These are phyloP conservation scores for Annulohypoxylon nitens DNA, from an alignment of 495 filamentous ascomycete species.

Conservation along the genomic window DNA sequence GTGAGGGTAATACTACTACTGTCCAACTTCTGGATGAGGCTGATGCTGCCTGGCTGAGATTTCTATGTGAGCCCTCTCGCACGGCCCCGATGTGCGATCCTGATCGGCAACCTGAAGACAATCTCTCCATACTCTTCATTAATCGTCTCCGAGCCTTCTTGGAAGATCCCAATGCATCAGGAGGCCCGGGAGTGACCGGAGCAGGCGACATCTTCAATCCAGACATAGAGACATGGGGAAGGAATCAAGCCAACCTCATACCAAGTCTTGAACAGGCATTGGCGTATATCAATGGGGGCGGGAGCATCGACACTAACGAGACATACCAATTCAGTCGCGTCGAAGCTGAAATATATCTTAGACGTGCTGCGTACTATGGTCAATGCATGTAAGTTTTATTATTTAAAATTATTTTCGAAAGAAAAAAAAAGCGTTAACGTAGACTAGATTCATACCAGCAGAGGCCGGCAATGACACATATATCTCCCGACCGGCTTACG, in stretches of 20 bases:
- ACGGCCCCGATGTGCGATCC: constrained; percentile 40
- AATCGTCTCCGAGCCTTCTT: constrained; percentile 46
- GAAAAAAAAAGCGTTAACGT: constrained; percentile 24
- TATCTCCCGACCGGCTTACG: constrained; percentile 40
- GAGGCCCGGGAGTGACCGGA: constrained; percentile 17
- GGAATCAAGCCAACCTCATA: not conserved
- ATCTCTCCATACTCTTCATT: constrained; percentile 45
- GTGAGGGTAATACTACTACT: not conserved
- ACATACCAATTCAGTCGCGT: constrained; percentile 43
- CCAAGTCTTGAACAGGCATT: constrained; percentile 32
- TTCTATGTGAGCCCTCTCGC: constrained; percentile 45
- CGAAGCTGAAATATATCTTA: constrained; percentile 30
- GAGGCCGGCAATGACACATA: not conserved
- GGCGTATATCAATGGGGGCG: constrained; percentile 47
- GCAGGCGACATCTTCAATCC: constrained; percentile 23
- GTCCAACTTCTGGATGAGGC: constrained; percentile 38
- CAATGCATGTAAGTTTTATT: constrained; percentile 45
- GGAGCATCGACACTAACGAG: constrained; percentile 33
- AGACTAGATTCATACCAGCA: constrained; percentile 16
- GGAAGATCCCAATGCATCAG: constrained; percentile 20
- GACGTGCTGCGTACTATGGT: constrained; percentile 2
- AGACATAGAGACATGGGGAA: not conserved
- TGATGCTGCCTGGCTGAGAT: constrained; percentile 48
- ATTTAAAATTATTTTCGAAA: not conserved
- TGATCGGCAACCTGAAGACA: constrained; percentile 23